Evolutionary conservation across 176 grass and related monocot species (phyloP).

Genomic region (Musa schizocarpa): DNA sequence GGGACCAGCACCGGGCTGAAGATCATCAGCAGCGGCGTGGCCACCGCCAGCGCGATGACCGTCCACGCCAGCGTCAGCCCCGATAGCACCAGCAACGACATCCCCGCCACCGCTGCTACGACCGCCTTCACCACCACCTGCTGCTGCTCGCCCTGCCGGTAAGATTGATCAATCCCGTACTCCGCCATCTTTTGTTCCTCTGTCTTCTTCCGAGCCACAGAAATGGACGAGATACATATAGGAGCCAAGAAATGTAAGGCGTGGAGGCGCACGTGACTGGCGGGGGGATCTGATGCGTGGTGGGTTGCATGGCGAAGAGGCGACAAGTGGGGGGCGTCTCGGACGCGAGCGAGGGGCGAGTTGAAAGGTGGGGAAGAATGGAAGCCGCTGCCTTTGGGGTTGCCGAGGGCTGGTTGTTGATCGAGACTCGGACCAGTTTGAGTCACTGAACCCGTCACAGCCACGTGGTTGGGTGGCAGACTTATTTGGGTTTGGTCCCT

Average conservation of each 20-base stretch:
- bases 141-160: constrained; percentile 30
- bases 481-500: too few species aligned
- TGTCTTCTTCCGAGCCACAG: background rate
- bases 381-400: too few species aligned
- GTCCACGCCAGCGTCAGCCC: constrained; percentile 62
- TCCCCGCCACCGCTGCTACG: constrained; percentile 48
- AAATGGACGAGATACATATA: too few species aligned
- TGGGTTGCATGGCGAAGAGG: constrained; percentile 13
- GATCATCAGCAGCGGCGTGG: constrained; percentile 78
- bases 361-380: background rate
- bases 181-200: constrained; percentile 10
- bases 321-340: constrained; percentile 25
- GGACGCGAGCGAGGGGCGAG: constrained; percentile 23
- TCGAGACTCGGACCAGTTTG: too few species aligned
- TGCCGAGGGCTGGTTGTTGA: too few species aligned
- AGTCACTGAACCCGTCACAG: too few species aligned
- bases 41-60: constrained; percentile 63
- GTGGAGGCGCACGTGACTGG: background rate
- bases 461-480: too few species aligned
- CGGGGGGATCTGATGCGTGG: constrained; percentile 18
- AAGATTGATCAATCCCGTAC: background rate
- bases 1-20: constrained; percentile 92
- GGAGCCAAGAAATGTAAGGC: background rate
- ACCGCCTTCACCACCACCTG: constrained; percentile 42
- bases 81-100: constrained; percentile 67